phyloP scores from a whole-genome alignment of 352 stramenopile species.

The Blastocystis hominis region DNA sequence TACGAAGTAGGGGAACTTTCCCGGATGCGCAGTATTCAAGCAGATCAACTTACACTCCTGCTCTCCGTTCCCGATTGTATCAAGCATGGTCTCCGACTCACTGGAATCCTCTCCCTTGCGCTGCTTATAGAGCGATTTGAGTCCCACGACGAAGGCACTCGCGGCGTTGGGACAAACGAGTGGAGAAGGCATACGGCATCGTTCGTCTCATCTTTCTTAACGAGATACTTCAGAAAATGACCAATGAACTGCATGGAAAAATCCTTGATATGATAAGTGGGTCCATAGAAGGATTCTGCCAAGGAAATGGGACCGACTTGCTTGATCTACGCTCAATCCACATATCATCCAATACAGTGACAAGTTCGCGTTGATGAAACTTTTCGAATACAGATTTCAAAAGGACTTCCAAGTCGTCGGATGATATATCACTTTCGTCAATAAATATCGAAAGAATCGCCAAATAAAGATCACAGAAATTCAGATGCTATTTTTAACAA shows the following conservation, averaged over 20 bases:
- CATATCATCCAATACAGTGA: background rate
- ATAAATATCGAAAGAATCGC: slow-evolving; percentile 2
- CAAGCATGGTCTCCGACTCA: too few relatives aligned
- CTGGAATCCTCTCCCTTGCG: too few relatives aligned
- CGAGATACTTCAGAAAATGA: background rate
- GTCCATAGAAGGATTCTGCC: background rate
- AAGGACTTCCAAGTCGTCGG: background rate
- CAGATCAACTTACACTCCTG: background rate
- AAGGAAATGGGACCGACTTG: background rate
- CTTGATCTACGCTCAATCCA: background rate
- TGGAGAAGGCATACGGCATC: background rate
- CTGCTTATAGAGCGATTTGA: too few relatives aligned
- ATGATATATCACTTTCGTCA: background rate
- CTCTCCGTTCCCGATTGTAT: background rate
- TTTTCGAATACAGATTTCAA: background rate
- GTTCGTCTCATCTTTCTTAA: background rate
- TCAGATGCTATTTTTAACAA: background rate
- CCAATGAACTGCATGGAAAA: slow-evolving; percentile 33
- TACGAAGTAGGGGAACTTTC: slow-evolving; percentile 29
- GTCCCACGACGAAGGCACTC: background rate
- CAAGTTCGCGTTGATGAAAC: background rate
- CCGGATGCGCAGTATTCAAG: background rate
- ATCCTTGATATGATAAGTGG: slow-evolving; percentile 4
- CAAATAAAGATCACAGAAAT: background rate
- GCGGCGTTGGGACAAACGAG: background rate